Percentiles rank a stretch among this genome's conserved stretches.
phyloP scores from a whole-genome alignment of 768 basidiomycete species.

The Brasilioporus rufonigricans region DNA sequence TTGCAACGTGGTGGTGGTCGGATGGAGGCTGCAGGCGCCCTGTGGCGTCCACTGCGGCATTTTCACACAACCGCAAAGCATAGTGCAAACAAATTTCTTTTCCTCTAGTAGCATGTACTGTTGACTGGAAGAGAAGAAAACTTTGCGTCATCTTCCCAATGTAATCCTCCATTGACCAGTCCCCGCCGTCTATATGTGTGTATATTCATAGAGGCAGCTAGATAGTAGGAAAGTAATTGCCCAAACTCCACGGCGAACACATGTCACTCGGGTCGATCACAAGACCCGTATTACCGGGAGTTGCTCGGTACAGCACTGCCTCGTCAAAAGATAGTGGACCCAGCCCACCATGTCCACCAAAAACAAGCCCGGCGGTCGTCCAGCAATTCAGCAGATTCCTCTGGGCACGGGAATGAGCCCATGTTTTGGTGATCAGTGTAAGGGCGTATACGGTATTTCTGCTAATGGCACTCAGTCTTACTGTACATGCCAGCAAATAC shows the following conservation, averaged over 20 bases:
- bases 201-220: no score
- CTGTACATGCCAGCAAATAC: no score
- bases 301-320: not conserved
- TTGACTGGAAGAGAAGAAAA: not conserved
- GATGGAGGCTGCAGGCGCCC: not conserved
- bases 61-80: not conserved
- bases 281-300: not conserved
- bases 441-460: no score
- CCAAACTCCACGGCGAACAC: no score
- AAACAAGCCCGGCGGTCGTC: not conserved
- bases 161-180: not conserved
- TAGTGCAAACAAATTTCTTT: not conserved
- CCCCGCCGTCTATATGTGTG: not conserved
- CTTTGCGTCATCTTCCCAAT: not conserved
- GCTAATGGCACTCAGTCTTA: no score
- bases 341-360: not conserved
- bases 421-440: not conserved
- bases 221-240: not conserved
- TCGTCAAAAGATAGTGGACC: not conserved
- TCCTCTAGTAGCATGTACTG: not conserved
- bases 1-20: conserved; percentile 1
- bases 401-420: not conserved
- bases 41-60: conserved; percentile 11
- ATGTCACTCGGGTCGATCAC: not conserved
- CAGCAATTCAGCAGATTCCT: no score